A percentile compares a stretch with the other conserved stretches of the same genome.
phyloP scores from a whole-genome alignment of 2,329 filamentous ascomycete species.

The Periconia sp. region DNA sequence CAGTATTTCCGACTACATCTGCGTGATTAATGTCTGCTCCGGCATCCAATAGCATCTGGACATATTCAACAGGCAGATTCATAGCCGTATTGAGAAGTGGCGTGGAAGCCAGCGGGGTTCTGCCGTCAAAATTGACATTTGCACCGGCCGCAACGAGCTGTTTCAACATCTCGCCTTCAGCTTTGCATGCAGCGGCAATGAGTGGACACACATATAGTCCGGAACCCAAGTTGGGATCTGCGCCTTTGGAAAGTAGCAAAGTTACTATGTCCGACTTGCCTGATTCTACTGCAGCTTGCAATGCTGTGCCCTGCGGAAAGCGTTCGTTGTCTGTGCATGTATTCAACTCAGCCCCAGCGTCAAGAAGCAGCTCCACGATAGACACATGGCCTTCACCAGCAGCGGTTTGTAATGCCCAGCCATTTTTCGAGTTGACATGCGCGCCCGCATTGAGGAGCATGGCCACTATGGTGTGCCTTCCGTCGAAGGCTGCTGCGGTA shows the following conservation, averaged over 20 bases:
- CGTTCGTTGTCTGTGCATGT: not conserved
- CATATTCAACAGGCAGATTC: not conserved
- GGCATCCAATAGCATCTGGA: not conserved
- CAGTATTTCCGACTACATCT: not conserved
- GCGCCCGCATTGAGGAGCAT: slow-evolving; percentile 11
- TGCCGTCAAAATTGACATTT: slow-evolving; percentile 3
- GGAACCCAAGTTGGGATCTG: slow-evolving; percentile 5
- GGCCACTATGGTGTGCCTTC: slow-evolving; percentile 5
- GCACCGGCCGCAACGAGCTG: slow-evolving; percentile 2
- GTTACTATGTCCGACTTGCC: slow-evolving; percentile 7
- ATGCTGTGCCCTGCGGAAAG: slow-evolving; percentile 5
- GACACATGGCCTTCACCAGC: slow-evolving; percentile 10
- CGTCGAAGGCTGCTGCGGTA: slow-evolving; percentile 13
- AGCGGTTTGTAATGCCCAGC: slow-evolving; percentile 10
- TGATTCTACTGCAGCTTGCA: slow-evolving; percentile 7
- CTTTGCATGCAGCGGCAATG: slow-evolving; percentile 4
- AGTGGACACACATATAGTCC: slow-evolving; percentile 3
- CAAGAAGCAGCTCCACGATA: slow-evolving; percentile 11
- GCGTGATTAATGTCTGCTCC: not conserved
- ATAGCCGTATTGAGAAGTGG: slow-evolving; percentile 4
- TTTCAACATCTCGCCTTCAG: slow-evolving; percentile 2
- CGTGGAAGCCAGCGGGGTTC: slow-evolving; percentile 1
- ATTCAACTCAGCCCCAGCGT: slow-evolving; percentile 12
- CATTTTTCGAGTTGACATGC: slow-evolving; percentile 2
- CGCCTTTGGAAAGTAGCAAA: slow-evolving; percentile 5